These are phyloP conservation scores for Pichia sporocuriosa DNA, from an alignment of 805 yeast species.

Conservation along the genomic window DNA sequence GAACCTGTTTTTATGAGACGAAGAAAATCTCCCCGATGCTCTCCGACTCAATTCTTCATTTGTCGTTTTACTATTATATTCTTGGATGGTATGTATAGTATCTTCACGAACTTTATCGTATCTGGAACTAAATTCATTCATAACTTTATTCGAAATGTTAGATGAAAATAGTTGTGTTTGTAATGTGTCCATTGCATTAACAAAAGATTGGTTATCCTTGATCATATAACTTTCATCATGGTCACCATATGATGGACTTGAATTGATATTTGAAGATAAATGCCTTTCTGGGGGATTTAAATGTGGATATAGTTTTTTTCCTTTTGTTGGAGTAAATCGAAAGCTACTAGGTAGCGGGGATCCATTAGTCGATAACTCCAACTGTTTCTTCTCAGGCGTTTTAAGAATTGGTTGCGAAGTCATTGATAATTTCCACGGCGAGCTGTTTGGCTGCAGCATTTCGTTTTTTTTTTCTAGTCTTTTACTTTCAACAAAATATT, in stretches of 20 bases:
- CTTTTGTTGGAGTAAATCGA: conserved; percentile 27
- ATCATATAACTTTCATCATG: conserved; percentile 26
- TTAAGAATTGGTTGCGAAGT: too few species aligned
- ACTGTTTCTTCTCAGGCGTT: conserved; percentile 8
- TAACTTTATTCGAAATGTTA: conserved; percentile 38
- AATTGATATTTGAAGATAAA: not conserved
- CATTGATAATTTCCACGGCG: conserved; percentile 9
- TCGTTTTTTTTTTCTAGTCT: not conserved
- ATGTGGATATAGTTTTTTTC: conserved; percentile 23
- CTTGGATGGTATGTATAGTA: conserved; percentile 20
- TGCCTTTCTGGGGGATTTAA: conserved; percentile 13
- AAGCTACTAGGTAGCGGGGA: conserved; percentile 25
- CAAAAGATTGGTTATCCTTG: conserved; percentile 25
- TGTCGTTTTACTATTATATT: conserved; percentile 20
- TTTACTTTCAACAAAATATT: too few species aligned
- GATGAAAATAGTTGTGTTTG: conserved; percentile 42
- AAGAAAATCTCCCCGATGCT: conserved; percentile 36
- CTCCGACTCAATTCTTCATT: conserved; percentile 21
- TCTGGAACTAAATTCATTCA: conserved; percentile 38
- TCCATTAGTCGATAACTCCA: not conserved
- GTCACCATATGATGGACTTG: conserved; percentile 6
- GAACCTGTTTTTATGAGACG: conserved; percentile 39
- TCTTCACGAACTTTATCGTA: conserved; percentile 33
- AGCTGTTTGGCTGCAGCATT: conserved; percentile 8
- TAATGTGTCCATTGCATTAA: conserved; percentile 29